Evolutionary conservation across 495 filamentous ascomycete species (phyloP), one percentile per base, ranked within the genome.

Genomic region (Lentithecium fluviatile): DNA sequence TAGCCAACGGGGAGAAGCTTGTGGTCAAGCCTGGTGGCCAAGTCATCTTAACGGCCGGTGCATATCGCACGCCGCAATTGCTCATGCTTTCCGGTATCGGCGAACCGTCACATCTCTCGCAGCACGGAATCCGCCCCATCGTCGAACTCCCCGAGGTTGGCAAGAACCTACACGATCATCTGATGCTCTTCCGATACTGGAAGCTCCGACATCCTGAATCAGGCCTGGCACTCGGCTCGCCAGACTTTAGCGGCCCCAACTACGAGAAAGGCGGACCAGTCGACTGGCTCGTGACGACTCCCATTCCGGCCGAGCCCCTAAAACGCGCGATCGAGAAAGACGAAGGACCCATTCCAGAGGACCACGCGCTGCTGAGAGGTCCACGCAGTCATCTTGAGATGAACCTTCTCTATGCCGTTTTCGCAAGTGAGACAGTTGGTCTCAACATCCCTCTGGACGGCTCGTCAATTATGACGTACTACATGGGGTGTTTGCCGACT

Each of bases 21-120:
- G 8, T 56, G 42, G 19, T 60, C 20, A 55, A 56, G 23, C 42
- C 24, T 13, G 34, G 45, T 10, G 56, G 62, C 49, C 83, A 88
- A 48, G 77, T 85, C 32, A 78, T 86, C 48, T 66, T 88, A 7
- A 78, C 76, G 2, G 78, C 78, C 19, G 85, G 85, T 7, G 72
- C 83, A 1, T 72, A 86, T 23, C 78, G 87, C 66, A 74, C 73
- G 17, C 85, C 85, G 1, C 78, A 81, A 40, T 76, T 87, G 50
- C 75, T 88, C 0, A 80, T 85, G 78, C 80, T 85, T 55, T 85
- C 82, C 0, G 85, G 84, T 10, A 82, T 88, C 54, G 85, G 84
- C 0, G 81, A 84, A 0, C 66, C 65, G 7, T 62, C 70, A 0
- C 74, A 85, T 21, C 78, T 88, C 0, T 37, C 73, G 12, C 58